These are phyloP conservation scores for Xylaria nigripes DNA, from an alignment of 495 filamentous ascomycete species.

Conservation along the genomic window DNA sequence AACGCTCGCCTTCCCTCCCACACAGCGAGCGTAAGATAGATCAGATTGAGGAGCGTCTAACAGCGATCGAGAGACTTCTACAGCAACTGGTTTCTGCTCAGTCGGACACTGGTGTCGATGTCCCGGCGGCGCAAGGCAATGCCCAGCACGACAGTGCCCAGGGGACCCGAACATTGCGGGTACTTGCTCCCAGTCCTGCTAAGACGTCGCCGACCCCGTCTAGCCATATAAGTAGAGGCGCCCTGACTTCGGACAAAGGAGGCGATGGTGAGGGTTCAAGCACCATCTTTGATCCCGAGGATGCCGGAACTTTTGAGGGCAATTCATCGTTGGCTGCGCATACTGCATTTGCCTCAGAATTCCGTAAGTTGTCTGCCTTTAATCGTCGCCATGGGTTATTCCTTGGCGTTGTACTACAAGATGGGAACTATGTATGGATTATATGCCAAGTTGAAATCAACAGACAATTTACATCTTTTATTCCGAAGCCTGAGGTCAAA, in stretches of 20 bases:
- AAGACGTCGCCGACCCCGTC: constrained; percentile 12
- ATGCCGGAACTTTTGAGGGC: constrained; percentile 49
- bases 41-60: constrained; percentile 54
- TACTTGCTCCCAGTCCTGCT: constrained; percentile 6
- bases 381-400: neutral
- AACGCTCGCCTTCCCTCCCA: neutral
- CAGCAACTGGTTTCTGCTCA: constrained; percentile 30
- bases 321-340: constrained; percentile 54
- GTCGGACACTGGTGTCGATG: constrained; percentile 4
- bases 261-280: constrained; percentile 15
- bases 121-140: neutral
- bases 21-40: constrained; percentile 63
- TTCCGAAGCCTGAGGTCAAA: constrained; percentile 28
- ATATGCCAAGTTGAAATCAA: too few relatives aligned
- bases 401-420: neutral
- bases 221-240: constrained; percentile 1
- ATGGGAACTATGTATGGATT: too few relatives aligned
- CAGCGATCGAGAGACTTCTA: constrained; percentile 49
- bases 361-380: constrained; percentile 20
- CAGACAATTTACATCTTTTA: neutral
- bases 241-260: constrained; percentile 1
- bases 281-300: constrained; percentile 28
- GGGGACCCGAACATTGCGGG: neutral
- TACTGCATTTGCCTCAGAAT: constrained; percentile 54
- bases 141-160: neutral